Percentiles rank a stretch among this genome's conserved stretches.
Evolutionary conservation across 1,284 basidiomycete species (phyloP).

Genomic region (Cutaneotrichosporon daszewskae): DNA sequence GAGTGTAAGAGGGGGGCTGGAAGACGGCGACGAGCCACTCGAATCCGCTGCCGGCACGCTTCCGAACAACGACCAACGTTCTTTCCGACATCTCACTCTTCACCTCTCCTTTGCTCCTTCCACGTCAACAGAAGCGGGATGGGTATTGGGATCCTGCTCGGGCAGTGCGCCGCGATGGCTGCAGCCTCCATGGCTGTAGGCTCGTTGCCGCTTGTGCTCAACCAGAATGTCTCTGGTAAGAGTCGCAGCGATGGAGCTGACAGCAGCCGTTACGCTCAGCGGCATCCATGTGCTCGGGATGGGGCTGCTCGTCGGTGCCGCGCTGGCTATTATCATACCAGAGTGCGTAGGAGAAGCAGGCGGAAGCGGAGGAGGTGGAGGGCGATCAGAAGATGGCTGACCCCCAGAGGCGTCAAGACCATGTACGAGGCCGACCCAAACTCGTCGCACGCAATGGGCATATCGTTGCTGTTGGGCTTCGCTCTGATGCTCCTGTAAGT

Average conservation of each 20-base stretch:
- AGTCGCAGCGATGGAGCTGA: constrained; percentile 16
- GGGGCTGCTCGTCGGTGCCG: constrained; percentile 81
- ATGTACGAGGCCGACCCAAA: constrained; percentile 46
- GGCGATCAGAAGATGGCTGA: not conserved
- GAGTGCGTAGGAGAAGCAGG: constrained; percentile 56
- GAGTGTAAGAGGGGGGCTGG: no score
- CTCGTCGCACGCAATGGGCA: constrained; percentile 55
- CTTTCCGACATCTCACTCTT: no score
- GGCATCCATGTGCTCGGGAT: constrained; percentile 65
- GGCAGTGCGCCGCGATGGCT: constrained; percentile 65
- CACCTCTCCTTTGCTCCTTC: not conserved
- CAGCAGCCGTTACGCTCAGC: constrained; percentile 55
- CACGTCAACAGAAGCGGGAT: no score
- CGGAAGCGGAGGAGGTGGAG: not conserved
- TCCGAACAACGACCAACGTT: no score
- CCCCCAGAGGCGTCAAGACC: constrained; percentile 45
- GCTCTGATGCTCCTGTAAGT: constrained; percentile 72
- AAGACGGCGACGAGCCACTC: no score
- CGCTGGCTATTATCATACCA: constrained; percentile 82
- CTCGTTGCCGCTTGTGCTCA: constrained; percentile 65
- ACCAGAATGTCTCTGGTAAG: constrained; percentile 62
- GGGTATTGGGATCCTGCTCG: constrained; percentile 47
- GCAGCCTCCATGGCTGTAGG: constrained; percentile 66
- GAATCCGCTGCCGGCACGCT: no score
- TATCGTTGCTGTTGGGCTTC: constrained; percentile 73